Evolutionary conservation across 208 protist genomes (phyloP).

Genomic region (Trypanosoma grayi): DNA sequence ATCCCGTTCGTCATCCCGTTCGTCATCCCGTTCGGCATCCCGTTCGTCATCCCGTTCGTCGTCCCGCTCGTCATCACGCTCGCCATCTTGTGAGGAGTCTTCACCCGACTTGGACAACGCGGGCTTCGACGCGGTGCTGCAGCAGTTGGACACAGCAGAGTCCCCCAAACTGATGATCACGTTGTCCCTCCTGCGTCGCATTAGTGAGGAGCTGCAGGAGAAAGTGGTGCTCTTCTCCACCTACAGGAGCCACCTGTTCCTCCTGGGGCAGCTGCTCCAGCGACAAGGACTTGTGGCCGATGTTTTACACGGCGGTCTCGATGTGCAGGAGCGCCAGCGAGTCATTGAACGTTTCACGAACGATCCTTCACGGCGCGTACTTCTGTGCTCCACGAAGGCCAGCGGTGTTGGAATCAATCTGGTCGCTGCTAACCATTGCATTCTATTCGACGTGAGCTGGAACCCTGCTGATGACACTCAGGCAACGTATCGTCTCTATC

Average conservation of each 20-base stretch:
- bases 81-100: background rate
- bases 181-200: conserved; percentile 50
- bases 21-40: background rate
- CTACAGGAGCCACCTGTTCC: conserved; percentile 58
- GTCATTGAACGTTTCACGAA: conserved; percentile 69
- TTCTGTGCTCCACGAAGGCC: conserved; percentile 92
- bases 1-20: background rate
- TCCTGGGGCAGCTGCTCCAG: conserved; percentile 39
- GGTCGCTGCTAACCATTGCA: conserved; percentile 88
- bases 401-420: conserved; percentile 94
- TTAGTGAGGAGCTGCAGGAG: conserved; percentile 36
- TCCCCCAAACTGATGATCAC: conserved; percentile 74
- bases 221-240: conserved; percentile 87
- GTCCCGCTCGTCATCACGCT: background rate
- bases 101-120: background rate
- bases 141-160: conserved; percentile 29
- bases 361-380: conserved; percentile 35
- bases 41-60: background rate
- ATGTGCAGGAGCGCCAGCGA: conserved; percentile 38
- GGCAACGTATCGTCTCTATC: conserved; percentile 93
- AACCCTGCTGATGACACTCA: conserved; percentile 89
- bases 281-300: conserved; percentile 25
- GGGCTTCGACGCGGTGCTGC: conserved; percentile 1
- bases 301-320: conserved; percentile 44
- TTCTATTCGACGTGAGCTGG: conserved; percentile 95